Conservation (phyloP, 225 moss, liverwort and hornwort genomes). For the Physcomitrium patens region DNA sequence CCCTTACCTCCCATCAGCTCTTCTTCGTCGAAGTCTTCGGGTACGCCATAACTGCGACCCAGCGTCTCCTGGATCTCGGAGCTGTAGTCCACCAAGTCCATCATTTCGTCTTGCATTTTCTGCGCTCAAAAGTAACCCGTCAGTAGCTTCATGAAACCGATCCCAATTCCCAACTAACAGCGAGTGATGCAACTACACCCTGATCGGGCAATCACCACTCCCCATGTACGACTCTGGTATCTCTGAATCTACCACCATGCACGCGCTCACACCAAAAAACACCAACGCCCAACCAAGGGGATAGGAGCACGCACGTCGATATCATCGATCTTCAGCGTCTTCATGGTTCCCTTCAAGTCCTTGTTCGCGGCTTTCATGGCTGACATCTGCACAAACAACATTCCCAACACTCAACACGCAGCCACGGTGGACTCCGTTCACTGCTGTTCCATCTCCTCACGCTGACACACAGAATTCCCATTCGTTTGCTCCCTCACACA, state of each 20-base stretch:
- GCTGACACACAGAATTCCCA: neutral
- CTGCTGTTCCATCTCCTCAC: neutral
- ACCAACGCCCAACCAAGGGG: constrained; percentile 19
- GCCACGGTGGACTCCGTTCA: neutral
- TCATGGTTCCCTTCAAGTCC: constrained; percentile 98
- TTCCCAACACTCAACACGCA: constrained; percentile 8
- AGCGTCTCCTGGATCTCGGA: constrained; percentile 95
- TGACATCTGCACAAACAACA: constrained; percentile 66
- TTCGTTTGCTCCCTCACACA: neutral
- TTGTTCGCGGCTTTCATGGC: constrained; percentile 95
- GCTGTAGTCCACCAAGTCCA: constrained; percentile 97
- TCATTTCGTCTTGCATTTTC: constrained; percentile 99
- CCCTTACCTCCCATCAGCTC: constrained; percentile 83
- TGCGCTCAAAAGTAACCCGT: constrained; percentile 40
- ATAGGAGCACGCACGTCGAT: constrained; percentile 69
- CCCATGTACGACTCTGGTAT: neutral
- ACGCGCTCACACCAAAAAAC: constrained; percentile 18
- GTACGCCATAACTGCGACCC: constrained; percentile 95
- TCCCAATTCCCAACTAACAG: neutral
- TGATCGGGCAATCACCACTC: neutral
- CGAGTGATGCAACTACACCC: neutral
- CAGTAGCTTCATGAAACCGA: constrained; percentile 1
- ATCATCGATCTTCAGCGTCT: constrained; percentile 90
- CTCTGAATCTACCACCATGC: neutral
- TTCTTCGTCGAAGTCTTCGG: constrained; percentile 88